Evolutionary conservation across 176 grass and related monocot species (phyloP).

Genomic region (Alopecurus myosuroides): DNA sequence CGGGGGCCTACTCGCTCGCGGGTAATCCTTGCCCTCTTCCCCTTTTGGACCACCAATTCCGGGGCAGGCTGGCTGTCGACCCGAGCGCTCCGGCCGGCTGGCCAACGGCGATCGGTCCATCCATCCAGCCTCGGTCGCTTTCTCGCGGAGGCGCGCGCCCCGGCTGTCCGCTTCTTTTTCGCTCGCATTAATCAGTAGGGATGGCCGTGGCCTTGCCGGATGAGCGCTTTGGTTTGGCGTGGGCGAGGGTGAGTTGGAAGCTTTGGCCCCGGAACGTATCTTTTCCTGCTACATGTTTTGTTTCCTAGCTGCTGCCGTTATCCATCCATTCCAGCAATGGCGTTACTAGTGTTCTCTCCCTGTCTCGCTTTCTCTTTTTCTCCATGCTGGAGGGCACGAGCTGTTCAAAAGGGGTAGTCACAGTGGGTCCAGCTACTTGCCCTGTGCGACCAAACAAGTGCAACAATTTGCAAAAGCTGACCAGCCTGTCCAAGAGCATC

Average conservation of each 20-base stretch:
- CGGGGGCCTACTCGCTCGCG: no score
- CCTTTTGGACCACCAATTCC: conserved; percentile 40
- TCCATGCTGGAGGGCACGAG: no score
- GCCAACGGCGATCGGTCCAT: background rate
- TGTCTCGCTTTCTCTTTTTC: background rate
- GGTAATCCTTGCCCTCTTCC: background rate
- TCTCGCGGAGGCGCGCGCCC: background rate
- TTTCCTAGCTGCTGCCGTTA: background rate
- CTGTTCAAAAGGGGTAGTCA: no score
- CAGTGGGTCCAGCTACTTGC: no score
- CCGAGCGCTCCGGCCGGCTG: background rate
- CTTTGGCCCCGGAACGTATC: background rate
- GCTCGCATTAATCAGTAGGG: background rate
- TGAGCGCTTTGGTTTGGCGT: background rate
- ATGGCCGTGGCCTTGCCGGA: background rate
- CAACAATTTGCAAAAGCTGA: no score
- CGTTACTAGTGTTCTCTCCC: background rate
- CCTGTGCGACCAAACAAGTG: no score
- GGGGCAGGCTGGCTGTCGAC: conserved; percentile 13
- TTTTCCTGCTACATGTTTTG: background rate
- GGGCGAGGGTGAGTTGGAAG: background rate
- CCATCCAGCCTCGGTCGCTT: background rate
- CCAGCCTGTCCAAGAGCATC: no score
- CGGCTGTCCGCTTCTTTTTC: background rate
- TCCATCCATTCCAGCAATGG: background rate